phyloP scores from a whole-genome alignment of 176 grass and related monocot genomes.

The Tillandsia fasciculata region DNA sequence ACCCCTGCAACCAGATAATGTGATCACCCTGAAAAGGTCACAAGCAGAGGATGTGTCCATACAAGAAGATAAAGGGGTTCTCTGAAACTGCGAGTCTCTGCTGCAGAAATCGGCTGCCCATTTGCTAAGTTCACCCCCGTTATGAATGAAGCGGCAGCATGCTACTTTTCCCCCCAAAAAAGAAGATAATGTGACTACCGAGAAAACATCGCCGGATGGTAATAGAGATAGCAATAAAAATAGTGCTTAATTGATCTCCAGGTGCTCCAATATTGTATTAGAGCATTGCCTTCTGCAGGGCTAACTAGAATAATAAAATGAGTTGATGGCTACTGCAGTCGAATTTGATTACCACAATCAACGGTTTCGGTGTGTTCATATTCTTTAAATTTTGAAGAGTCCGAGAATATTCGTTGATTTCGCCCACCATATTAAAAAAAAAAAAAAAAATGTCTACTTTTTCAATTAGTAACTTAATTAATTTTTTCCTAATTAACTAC shows the following conservation, averaged over 20 bases:
- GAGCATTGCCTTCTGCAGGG: neutral
- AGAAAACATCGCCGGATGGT: slow-evolving; percentile 22
- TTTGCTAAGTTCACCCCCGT: too few relatives aligned
- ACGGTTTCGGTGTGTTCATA: slow-evolving; percentile 21
- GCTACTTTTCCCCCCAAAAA: too few relatives aligned
- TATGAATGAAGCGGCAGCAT: too few relatives aligned
- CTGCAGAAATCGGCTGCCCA: too few relatives aligned
- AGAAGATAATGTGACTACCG: slow-evolving; percentile 25
- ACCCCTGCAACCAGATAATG: neutral
- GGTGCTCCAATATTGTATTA: neutral
- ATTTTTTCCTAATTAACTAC: too few relatives aligned
- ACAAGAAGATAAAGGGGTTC: slow-evolving; percentile 30
- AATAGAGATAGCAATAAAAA: neutral
- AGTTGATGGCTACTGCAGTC: slow-evolving; percentile 19
- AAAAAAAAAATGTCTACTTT: too few relatives aligned
- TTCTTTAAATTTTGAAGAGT: too few relatives aligned
- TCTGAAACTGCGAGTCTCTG: too few relatives aligned
- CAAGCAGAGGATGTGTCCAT: slow-evolving; percentile 19
- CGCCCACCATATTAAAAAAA: too few relatives aligned
- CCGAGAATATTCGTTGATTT: too few relatives aligned
- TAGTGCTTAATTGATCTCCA: slow-evolving; percentile 7
- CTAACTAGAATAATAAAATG: neutral
- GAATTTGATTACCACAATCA: slow-evolving; percentile 6
- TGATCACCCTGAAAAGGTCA: neutral
- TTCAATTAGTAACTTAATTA: too few relatives aligned